These are phyloP conservation scores for Aureobasidium sp. DNA, from an alignment of 2,329 filamentous ascomycete genomes.

Conservation along the genomic window DNA sequence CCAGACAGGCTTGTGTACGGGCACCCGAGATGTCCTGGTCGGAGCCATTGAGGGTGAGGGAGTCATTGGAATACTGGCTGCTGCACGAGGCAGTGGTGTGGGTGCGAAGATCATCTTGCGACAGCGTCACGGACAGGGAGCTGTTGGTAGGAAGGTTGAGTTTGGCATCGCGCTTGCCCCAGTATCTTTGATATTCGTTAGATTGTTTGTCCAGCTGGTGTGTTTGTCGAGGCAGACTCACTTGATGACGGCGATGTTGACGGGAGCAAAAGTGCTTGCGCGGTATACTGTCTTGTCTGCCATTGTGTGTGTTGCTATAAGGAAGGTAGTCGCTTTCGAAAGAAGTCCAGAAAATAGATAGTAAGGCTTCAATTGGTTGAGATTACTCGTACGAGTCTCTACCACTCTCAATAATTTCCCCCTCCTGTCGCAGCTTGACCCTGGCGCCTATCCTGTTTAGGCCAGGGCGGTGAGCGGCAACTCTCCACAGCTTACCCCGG, in stretches of 20 bases:
- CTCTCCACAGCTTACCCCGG: conserved; percentile 2
- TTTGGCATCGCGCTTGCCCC: conserved; percentile 91
- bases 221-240: conserved; percentile 31
- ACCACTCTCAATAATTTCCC: conserved; percentile 1
- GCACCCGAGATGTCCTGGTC: conserved; percentile 78
- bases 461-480: conserved; percentile 7
- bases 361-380: not conserved
- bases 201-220: not conserved
- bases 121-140: conserved; percentile 92
- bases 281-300: conserved; percentile 58
- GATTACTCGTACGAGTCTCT: conserved; percentile 7
- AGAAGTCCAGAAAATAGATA: too few species aligned
- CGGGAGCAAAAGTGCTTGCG: conserved; percentile 90
- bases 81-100: conserved; percentile 94
- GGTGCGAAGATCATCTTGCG: conserved; percentile 85
- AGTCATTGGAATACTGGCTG: conserved; percentile 57
- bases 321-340: too few species aligned
- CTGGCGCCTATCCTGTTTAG: not conserved
- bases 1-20: conserved; percentile 89
- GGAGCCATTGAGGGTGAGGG: conserved; percentile 75
- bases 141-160: conserved; percentile 98
- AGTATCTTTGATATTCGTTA: conserved; percentile 51
- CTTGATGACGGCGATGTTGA: conserved; percentile 99
- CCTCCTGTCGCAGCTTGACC: conserved; percentile 1
- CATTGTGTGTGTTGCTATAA: conserved; percentile 22